Base-by-base conservation (phyloP, 2,329 filamentous ascomycete species). In the Fusarium tanahbumbuense region DNA sequence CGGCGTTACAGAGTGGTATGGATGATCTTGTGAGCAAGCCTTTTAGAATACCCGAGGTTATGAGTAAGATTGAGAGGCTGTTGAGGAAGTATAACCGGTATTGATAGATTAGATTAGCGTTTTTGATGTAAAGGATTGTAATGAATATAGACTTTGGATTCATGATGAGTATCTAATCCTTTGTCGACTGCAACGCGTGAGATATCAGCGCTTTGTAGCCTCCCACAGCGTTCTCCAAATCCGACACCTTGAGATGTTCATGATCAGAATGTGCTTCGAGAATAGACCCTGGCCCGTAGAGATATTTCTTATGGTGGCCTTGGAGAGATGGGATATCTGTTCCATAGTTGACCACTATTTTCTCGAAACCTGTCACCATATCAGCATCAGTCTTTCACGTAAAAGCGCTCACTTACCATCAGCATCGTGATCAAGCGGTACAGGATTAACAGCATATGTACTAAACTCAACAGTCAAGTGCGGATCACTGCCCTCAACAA, bases 21-120 rank as follows among this genome's bases (percentile, higher is more conserved):
- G 83, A 88, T 68, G 84, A 85, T 74, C 82, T 89, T 9, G 83
- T 90, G 8, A 83, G 84, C 1, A 90, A 90, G 73, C 88, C 88
- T 3, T 89, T 89, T 68, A 77, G 81, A 22, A 84, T 86, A 54
- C 76, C 79, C 1, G 84, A 86, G 62, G 74, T 91, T 25, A 78
- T 89, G 40, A 83, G 84, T 40, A 88, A 86, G 79, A 88, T 91
- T 76, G 55, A 71, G n/a, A n/a, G 18, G 8, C 22, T 73, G 15
- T 27, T 73, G 9, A 58, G 28, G 73, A 28, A 41, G 10, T 46
- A 34, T 4, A 52, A 48, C 13, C 15, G 28, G 3, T 67, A 59
- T 18, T 28, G 20, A 12, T n/a, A 27, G 27, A 40, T 32, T 8
- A 11, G 27, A 48, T 23, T 47, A 42, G 56, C 40, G 48, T 28